Evolutionary conservation across 2,329 filamentous ascomycete species (phyloP).

Genomic region (Nannizziopsis arthrosporioides): DNA sequence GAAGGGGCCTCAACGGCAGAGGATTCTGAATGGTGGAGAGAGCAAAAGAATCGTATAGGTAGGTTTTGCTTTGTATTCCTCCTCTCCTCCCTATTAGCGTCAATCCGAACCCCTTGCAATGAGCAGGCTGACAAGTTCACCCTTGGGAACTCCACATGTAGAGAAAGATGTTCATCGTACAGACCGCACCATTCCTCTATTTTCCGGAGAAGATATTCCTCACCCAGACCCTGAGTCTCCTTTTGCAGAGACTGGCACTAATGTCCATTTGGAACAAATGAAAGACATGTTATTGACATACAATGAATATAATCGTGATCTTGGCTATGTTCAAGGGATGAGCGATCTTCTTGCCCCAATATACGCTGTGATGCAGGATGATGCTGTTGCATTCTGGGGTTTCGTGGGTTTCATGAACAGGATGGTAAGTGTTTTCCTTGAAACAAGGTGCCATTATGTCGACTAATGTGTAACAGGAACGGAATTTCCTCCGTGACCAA

Average conservation of each 20-base stretch:
- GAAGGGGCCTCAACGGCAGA: constrained; percentile 70
- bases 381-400: constrained; percentile 91
- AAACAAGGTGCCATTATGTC: not conserved
- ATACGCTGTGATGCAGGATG: constrained; percentile 94
- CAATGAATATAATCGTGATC: constrained; percentile 90
- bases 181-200: constrained; percentile 87
- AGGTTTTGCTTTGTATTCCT: constrained; percentile 21
- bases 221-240: constrained; percentile 94
- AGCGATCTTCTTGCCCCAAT: constrained; percentile 90
- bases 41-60: constrained; percentile 90
- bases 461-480: constrained; percentile 44
- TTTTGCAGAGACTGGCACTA: constrained; percentile 84
- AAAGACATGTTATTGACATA: constrained; percentile 99
- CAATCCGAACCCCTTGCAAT: not conserved
- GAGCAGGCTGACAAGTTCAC: constrained; percentile 34
- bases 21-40: constrained; percentile 89
- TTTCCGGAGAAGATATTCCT: constrained; percentile 88
- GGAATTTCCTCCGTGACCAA: constrained; percentile 91
- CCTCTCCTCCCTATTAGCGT: not conserved
- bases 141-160: constrained; percentile 46
- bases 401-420: constrained; percentile 94
- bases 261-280: constrained; percentile 95
- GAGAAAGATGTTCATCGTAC: constrained; percentile 98
- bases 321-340: constrained; percentile 98
- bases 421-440: constrained; percentile 46